Base-by-base conservation (phyloP, 2,329 filamentous ascomycete species). In the Hypoxylon sp. region DNA sequence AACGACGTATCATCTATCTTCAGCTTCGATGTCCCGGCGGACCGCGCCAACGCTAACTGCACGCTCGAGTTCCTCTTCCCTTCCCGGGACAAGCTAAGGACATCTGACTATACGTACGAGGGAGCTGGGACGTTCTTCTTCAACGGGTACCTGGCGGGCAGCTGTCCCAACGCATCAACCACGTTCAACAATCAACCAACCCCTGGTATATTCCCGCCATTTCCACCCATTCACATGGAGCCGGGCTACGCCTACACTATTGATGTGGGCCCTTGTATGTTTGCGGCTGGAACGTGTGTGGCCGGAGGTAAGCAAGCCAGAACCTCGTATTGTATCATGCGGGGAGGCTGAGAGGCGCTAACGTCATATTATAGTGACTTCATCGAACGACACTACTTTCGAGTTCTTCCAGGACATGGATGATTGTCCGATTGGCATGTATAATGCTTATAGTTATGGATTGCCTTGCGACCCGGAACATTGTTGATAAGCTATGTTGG, bases 11-110 rank as follows among this genome's bases (percentile, higher is more conserved):
- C 75, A 1, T 71, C 73, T 38, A 68, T 85, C 65, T 84, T 84
- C 77, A 81, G 79, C 64, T 85, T 85, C 71, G 80, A 85, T 66
- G 76, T 85, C 23, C 80, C 80, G 0, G 68, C 75, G 2, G 74
- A 72, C 2, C 77, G 80, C 52, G 64, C 75, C 38, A 79, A 80
- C 64, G 81, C 81, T 66, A 82, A 78, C 32, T 86, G 84, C 77
- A 82, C 79, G 4, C 73, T 85, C n/a, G 75, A 81, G 62, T 84
- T 86, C 75, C 73, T 82, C 38, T 79, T 85, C 66, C 84, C 84
- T 0, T 65, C 61, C 21, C 72, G 69, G 67, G 65, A 71, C 13
- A 75, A 79, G 67, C 75, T 82, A 5, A 65, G 67, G 38, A 79
- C 77, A 2, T 80, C 79, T 45, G 70, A 50, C 23, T 84, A 72